These are phyloP conservation scores for Scenedesmus sp. DNA, from an alignment of 163 green algal genomes.

Conservation along the genomic window DNA sequence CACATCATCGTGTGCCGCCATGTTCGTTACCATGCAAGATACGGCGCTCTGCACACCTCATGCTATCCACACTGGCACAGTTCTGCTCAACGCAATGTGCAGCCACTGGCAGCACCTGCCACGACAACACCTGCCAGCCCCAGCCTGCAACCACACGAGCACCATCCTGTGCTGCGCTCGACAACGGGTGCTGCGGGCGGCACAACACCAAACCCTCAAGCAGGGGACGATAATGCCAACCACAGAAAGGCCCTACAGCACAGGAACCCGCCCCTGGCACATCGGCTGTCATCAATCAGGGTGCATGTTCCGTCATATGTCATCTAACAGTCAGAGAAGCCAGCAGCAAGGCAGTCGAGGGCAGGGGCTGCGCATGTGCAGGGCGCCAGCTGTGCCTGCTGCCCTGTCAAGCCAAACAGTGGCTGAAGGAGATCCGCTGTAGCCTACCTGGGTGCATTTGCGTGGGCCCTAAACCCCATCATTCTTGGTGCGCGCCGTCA, in stretches of 20 bases:
- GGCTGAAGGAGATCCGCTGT: background rate
- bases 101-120: too few relatives aligned
- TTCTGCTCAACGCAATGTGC: too few relatives aligned
- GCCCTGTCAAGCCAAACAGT: background rate
- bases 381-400: background rate
- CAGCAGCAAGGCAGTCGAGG: background rate
- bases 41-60: too few relatives aligned
- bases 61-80: too few relatives aligned
- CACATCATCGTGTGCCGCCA: too few relatives aligned
- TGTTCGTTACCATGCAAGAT: too few relatives aligned
- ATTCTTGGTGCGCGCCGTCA: background rate
- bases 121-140: too few relatives aligned
- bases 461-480: conserved; percentile 13
- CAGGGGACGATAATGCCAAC: too few relatives aligned
- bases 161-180: too few relatives aligned
- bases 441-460: background rate
- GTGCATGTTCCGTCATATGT: background rate
- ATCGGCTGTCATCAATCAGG: background rate
- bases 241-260: background rate
- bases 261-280: background rate
- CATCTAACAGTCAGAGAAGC: background rate
- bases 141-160: too few relatives aligned
- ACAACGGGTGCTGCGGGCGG: too few relatives aligned
- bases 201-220: too few relatives aligned
- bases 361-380: background rate